Base-by-base conservation (phyloP, 2,329 filamentous ascomycete species). In the Pochonia chlamydosporia region DNA sequence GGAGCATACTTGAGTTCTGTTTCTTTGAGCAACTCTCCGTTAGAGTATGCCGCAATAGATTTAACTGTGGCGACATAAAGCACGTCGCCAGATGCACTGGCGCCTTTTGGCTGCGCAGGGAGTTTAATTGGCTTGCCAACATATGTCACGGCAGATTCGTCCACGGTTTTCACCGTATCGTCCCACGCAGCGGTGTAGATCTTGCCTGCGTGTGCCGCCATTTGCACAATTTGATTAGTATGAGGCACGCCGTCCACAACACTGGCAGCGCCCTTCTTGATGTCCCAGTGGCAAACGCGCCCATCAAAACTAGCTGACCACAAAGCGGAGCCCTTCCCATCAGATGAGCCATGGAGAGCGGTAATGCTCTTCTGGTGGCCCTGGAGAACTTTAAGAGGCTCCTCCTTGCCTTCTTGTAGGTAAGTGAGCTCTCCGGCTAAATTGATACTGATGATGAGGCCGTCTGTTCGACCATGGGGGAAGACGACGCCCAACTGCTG, bases 401-500 rank as follows among this genome's bases (percentile, higher is more conserved):
- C 79, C 1, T 78, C 71, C 42, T 76, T 85, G 39, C 86, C 87
- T 61, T 89, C 81, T 10, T 81, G 75, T 37, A 97, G 76, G 66
- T 99, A 99, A 64, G 88, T 95, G 50, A 99, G 80, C 63, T 96
- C 88, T 21, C 93, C 93, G 43, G 84, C 83, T 18, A 97, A 76
- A 57, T 89, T 93, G 54, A 97, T 72, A 64, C 89, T 95, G 64
- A 99, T 91, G 54, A 99, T 82, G 50, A 96, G 73, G 25, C 87
- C 89, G 63, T 99, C 93, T 45, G 73, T 86, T 54, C 92, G 80
- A 41, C 87, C 87, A 40, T 82, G 76, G 1, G 91, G 89, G 83
- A 90, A 95, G 9, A 93, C 89, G 5, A 99, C 89, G 44, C 93
- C 93, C 26, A 97, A 89, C 63, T 99, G 93, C 66, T 99, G 93